Percentiles rank a stretch among this genome's conserved stretches.
Conservation (phyloP, 352 stramenopile genomes). For the Pythium myriotylum region DNA sequence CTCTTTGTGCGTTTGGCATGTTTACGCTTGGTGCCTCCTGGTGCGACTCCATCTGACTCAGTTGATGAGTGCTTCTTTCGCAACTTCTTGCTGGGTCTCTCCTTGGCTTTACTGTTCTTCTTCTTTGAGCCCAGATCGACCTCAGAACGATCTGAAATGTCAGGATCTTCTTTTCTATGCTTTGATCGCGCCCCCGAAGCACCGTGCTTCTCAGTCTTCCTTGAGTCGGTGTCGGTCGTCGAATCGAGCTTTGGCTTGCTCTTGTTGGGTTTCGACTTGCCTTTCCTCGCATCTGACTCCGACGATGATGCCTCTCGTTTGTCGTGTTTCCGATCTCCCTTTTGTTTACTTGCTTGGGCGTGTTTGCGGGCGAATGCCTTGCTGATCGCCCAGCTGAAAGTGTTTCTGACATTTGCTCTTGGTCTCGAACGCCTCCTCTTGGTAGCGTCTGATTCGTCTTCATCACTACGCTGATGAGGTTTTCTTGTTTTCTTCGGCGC, state of each 20-base stretch:
- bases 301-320: constrained; percentile 21
- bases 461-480: constrained; percentile 7
- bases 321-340: constrained; percentile 1
- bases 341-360: constrained; percentile 18
- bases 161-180: neutral
- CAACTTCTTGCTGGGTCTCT: too few species aligned
- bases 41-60: neutral
- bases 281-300: neutral
- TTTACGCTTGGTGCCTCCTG: neutral
- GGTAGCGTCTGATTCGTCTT: constrained; percentile 4
- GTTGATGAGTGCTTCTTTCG: neutral
- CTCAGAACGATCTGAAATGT: neutral
- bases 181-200: neutral
- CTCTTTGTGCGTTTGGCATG: neutral
- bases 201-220: too few species aligned
- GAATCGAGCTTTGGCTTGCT: neutral
- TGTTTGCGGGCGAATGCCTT: constrained; percentile 74
- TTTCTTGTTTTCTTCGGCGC: constrained; percentile 18
- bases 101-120: constrained; percentile 1
- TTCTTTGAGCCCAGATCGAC: constrained; percentile 3
- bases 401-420: constrained; percentile 64
- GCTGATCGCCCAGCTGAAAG: constrained; percentile 70
- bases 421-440: constrained; percentile 21
- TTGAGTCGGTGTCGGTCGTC: neutral
- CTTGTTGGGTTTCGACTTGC: neutral